Conservation (phyloP, 2,329 filamentous ascomycete genomes). For the Lachnellula arida region DNA sequence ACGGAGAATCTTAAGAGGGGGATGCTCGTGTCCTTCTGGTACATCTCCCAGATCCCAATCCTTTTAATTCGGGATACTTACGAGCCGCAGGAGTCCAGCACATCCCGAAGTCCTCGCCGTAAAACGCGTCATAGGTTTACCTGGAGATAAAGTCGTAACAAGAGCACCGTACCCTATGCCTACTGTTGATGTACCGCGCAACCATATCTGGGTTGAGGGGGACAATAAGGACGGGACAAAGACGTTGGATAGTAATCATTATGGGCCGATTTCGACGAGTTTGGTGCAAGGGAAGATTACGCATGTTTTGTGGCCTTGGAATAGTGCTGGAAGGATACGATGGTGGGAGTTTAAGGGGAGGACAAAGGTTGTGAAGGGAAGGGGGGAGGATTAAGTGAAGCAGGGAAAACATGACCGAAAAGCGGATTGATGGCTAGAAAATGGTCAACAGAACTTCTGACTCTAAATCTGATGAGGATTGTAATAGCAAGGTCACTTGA, state of each 20-base stretch:
- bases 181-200: constrained; percentile 64
- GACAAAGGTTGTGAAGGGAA: constrained; percentile 38
- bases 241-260: constrained; percentile 81
- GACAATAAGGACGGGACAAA: constrained; percentile 59
- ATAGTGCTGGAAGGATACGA: constrained; percentile 51
- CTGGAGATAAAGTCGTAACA: constrained; percentile 71
- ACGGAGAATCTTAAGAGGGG: constrained; percentile 58
- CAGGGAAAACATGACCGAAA: neutral
- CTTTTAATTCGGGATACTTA: neutral
- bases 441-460: no score
- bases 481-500: no score
- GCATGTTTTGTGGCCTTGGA: constrained; percentile 65
- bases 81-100: constrained; percentile 56
- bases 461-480: no score
- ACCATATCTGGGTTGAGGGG: constrained; percentile 93
- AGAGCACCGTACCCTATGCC: constrained; percentile 53
- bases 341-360: constrained; percentile 48
- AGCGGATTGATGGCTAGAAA: neutral
- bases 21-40: constrained; percentile 71
- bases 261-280: constrained; percentile 74
- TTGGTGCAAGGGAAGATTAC: constrained; percentile 72
- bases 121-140: constrained; percentile 78
- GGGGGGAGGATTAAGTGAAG: constrained; percentile 16
- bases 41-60: constrained; percentile 21
- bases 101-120: constrained; percentile 66